A percentile compares a stretch with the other conserved stretches of the same genome.
These are phyloP conservation scores for Lathyrus tuberosus DNA, from an alignment of 306 rosid genomes.

Conservation along the genomic window DNA sequence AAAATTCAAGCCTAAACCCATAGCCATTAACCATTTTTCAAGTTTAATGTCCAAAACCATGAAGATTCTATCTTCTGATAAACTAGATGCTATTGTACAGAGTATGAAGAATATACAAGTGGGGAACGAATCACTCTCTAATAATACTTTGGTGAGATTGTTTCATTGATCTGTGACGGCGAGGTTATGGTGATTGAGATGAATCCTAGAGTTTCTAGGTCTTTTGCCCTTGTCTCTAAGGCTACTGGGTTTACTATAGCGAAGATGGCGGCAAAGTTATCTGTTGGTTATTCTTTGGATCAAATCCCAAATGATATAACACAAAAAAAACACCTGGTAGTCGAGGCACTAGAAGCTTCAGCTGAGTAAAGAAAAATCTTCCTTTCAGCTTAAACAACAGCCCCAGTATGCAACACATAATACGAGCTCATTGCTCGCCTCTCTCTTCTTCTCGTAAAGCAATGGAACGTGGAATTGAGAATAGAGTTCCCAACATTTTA, in stretches of 20 bases:
- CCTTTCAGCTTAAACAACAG: slow-evolving; percentile 75
- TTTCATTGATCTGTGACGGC: slow-evolving; percentile 72
- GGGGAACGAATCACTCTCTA: slow-evolving; percentile 88
- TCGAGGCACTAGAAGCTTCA: too few species aligned
- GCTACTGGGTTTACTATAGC: slow-evolving; percentile 98
- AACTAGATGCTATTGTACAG: too few species aligned
- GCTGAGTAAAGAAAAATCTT: slow-evolving; percentile 79
- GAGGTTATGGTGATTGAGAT: too few species aligned
- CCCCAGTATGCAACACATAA: slow-evolving; percentile 72
- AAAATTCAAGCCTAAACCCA: too few species aligned
- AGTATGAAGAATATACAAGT: slow-evolving; percentile 94
- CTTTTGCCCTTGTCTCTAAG: too few species aligned
- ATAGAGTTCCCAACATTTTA: slow-evolving; percentile 59
- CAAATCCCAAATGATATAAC: slow-evolving; percentile 93
- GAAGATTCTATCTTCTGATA: too few species aligned
- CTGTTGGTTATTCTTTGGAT: slow-evolving; percentile 90
- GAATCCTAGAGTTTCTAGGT: too few species aligned
- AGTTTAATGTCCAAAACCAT: too few species aligned
- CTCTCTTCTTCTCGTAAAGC: slow-evolving; percentile 65
- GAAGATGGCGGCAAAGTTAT: slow-evolving; percentile 91
- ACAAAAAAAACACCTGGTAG: slow-evolving; percentile 92
- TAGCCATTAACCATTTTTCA: too few species aligned
- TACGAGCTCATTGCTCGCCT: slow-evolving; percentile 89
- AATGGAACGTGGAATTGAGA: slow-evolving; percentile 74
- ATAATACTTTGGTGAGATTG: slow-evolving; percentile 78